phyloP scores from a whole-genome alignment of 192 early-diverging fungal species.

The Entophlyctis helioformis region DNA sequence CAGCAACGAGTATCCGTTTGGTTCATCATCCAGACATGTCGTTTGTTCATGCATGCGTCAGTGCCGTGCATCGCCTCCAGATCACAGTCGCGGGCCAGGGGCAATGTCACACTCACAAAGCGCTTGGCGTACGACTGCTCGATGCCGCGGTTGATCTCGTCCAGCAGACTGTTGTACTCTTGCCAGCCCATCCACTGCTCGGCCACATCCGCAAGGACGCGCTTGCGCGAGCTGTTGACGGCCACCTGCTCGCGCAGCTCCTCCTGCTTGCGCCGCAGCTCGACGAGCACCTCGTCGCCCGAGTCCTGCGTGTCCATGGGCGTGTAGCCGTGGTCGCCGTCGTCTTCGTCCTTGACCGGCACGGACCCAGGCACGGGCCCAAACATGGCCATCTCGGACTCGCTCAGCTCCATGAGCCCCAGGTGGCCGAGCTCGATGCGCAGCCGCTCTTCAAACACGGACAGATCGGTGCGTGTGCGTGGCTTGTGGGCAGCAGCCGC shows the following conservation, averaged over 20 bases:
- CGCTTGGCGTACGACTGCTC: conserved; percentile 79
- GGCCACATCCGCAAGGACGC: conserved; percentile 52
- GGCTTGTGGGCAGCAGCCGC: too few relatives aligned
- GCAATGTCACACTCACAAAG: conserved; percentile 45
- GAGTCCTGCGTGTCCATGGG: neutral
- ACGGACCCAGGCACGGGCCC: too few relatives aligned
- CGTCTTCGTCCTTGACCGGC: conserved; percentile 2
- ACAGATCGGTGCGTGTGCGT: too few relatives aligned
- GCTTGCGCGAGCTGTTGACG: conserved; percentile 58
- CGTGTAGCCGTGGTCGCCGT: conserved; percentile 1
- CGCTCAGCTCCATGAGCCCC: too few relatives aligned
- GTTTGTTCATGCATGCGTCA: neutral
- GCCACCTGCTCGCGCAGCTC: conserved; percentile 58
- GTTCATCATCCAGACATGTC: neutral
- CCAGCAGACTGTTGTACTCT: conserved; percentile 77
- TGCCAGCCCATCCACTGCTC: conserved; percentile 67
- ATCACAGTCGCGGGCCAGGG: neutral
- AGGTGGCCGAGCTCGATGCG: too few relatives aligned
- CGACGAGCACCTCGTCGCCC: conserved; percentile 28
- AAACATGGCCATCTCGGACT: too few relatives aligned
- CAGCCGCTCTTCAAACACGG: too few relatives aligned
- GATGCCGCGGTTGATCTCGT: conserved; percentile 80
- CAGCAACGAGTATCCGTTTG: neutral
- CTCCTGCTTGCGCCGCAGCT: conserved; percentile 53
- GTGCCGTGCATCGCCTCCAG: neutral